These are phyloP conservation scores for Mycena chlorophos DNA, from an alignment of 768 basidiomycete species.

Conservation along the genomic window DNA sequence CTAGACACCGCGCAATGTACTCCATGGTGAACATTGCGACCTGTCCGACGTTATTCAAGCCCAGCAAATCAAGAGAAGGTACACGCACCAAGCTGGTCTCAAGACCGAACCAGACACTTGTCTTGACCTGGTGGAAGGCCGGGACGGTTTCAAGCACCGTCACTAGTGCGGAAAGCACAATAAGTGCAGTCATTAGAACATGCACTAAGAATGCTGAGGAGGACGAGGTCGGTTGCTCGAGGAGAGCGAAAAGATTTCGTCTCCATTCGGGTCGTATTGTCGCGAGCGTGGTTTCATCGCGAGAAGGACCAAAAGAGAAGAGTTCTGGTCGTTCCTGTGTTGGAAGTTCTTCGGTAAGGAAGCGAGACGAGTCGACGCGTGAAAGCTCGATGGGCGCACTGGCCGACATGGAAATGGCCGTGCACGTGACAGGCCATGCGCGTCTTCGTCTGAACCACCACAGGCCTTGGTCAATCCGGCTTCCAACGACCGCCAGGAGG, in stretches of 20 bases:
- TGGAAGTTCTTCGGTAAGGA: slow-evolving; percentile 46
- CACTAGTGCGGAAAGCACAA: slow-evolving; percentile 71
- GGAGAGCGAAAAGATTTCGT: slow-evolving; percentile 62
- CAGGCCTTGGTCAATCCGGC: too few species aligned
- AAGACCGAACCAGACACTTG: slow-evolving; percentile 79
- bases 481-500: too few species aligned
- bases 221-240: slow-evolving; percentile 81
- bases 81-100: slow-evolving; percentile 62
- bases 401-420: background rate
- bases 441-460: too few species aligned
- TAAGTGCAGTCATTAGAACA: slow-evolving; percentile 66
- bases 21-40: slow-evolving; percentile 88
- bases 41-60: background rate
- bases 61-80: background rate
- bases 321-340: slow-evolving; percentile 38
- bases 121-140: slow-evolving; percentile 66
- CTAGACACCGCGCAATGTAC: slow-evolving; percentile 68
- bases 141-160: slow-evolving; percentile 82
- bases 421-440: too few species aligned
- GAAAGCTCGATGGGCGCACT: slow-evolving; percentile 30
- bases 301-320: slow-evolving; percentile 37
- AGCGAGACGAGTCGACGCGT: slow-evolving; percentile 32
- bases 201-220: slow-evolving; percentile 76
- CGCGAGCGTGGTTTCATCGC: slow-evolving; percentile 37
- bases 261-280: slow-evolving; percentile 58